phyloP scores from a whole-genome alignment of 768 basidiomycete genomes.

The Lepiota brunneoincarnata region DNA sequence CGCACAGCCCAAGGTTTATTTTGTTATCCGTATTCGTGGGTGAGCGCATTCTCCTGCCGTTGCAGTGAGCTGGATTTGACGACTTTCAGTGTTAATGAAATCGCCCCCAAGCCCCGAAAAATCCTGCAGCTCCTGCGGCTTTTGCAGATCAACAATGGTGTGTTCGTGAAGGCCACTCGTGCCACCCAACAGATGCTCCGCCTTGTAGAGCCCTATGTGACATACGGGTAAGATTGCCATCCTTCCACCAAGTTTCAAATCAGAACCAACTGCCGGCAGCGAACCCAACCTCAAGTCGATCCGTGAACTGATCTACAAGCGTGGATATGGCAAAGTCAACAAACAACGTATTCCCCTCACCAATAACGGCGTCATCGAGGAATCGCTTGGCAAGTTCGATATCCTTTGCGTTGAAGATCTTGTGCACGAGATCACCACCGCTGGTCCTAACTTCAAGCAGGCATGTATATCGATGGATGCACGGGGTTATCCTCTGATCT shows the following conservation, averaged over 20 bases:
- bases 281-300: constrained; percentile 96
- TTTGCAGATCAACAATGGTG: constrained; percentile 99
- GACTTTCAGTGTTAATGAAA: constrained; percentile 89
- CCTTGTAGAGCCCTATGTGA: constrained; percentile 94
- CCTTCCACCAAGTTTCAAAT: not conserved
- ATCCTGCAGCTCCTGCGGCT: constrained; percentile 98
- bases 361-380: constrained; percentile 93
- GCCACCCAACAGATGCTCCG: constrained; percentile 98
- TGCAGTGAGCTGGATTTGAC: constrained; percentile 9
- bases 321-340: constrained; percentile 97
- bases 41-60: constrained; percentile 33
- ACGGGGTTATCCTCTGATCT: constrained; percentile 9
- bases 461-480: constrained; percentile 36
- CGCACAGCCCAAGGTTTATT: constrained; percentile 95
- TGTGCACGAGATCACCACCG: constrained; percentile 93
- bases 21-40: constrained; percentile 97
- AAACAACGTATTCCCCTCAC: constrained; percentile 96
- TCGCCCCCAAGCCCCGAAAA: constrained; percentile 99
- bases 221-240: constrained; percentile 72
- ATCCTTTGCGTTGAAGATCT: constrained; percentile 97
- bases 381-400: constrained; percentile 86
- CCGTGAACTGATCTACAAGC: constrained; percentile 98
- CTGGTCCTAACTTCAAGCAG: constrained; percentile 99
- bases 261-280: constrained; percentile 34
- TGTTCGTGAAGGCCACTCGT: constrained; percentile 95